Evolutionary conservation across 306 rosid genomes (phyloP), one percentile per base, ranked within the genome.

Genomic region (Cucumis hystrix): DNA sequence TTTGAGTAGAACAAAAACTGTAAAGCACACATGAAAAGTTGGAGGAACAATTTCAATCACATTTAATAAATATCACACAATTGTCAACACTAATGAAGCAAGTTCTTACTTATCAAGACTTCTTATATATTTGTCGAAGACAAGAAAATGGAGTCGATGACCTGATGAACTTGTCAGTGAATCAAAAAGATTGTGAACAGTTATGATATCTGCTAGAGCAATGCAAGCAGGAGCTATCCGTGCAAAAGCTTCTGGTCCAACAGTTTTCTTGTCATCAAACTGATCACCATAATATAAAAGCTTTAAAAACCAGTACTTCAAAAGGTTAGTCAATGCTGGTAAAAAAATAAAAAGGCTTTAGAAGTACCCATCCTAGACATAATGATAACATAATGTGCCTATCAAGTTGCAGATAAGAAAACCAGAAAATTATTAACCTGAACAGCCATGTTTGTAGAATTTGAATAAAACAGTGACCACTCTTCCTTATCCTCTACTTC

Each of bases 201-300:
- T 92, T 74, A 92, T 89, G 65, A 92, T 74, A 83, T 95, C 97
- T 45, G 97, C 96, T 76, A 95, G 82, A 78, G 83, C 79, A 83
- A 83, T 78, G 85, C 91, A 89, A 16, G 86, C 91, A 78, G 96
- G 91, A 81, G 98, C 95, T 83, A 95, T 92, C 60, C 98, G 88
- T 16, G 93, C 89, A 84, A 95, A 95, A 79, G 98, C 97, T 81
- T 92, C 92, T 16, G 56, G 70, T 63, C 98, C 97, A 88, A 92
- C 96, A 2, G 97, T 90, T 86, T 88, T 90, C 78, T 85, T 83
- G 33, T 84, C 88, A 86, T 88, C 98, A 79, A 90, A 96, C 98
- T 95, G 76, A 77, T 1, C 8, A 41, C 40, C 66, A 55, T 16
- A 74, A 33, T 23, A 65, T 6, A 39, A 70, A 55, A 56, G 79